A percentile compares a stretch with the other conserved stretches of the same genome.
Conservation (phyloP, 768 basidiomycete genomes). For the Clavaria fumosa region DNA sequence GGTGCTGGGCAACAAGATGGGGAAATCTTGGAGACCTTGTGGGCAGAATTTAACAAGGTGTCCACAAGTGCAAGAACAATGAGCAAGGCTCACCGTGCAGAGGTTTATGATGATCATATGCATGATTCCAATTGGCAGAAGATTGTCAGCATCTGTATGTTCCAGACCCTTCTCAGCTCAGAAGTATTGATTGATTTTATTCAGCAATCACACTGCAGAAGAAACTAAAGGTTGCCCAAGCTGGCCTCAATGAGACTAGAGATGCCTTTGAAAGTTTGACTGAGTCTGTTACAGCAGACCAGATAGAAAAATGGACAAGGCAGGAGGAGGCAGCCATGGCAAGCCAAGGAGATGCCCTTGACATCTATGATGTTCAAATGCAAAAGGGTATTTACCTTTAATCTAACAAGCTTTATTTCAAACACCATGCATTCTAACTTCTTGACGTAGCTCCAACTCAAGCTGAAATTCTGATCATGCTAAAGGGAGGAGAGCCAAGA, state of each 20-base stretch:
- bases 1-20: slow-evolving; percentile 19
- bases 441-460: background rate
- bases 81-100: slow-evolving; percentile 16
- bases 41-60: slow-evolving; percentile 16
- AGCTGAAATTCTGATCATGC: slow-evolving; percentile 1
- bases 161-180: background rate
- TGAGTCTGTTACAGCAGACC: background rate
- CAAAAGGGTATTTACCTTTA: background rate
- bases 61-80: slow-evolving; percentile 19
- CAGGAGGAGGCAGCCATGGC: slow-evolving; percentile 1
- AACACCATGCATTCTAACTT: slow-evolving; percentile 1
- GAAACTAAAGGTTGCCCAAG: slow-evolving; percentile 7
- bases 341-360: background rate
- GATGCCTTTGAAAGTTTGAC: slow-evolving; percentile 3
- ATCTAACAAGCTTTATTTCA: background rate
- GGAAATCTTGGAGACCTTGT: slow-evolving; percentile 21
- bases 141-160: slow-evolving; percentile 12
- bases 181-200: background rate
- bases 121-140: slow-evolving; percentile 23
- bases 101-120: slow-evolving; percentile 24
- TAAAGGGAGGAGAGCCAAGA: background rate
- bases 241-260: background rate
- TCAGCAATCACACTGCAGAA: slow-evolving; percentile 8
- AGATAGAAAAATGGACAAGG: slow-evolving; percentile 1
- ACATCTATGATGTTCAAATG: slow-evolving; percentile 1